Evolutionary conservation across 331 rosid species (phyloP).

Genomic region (Prunus yedoensis): DNA sequence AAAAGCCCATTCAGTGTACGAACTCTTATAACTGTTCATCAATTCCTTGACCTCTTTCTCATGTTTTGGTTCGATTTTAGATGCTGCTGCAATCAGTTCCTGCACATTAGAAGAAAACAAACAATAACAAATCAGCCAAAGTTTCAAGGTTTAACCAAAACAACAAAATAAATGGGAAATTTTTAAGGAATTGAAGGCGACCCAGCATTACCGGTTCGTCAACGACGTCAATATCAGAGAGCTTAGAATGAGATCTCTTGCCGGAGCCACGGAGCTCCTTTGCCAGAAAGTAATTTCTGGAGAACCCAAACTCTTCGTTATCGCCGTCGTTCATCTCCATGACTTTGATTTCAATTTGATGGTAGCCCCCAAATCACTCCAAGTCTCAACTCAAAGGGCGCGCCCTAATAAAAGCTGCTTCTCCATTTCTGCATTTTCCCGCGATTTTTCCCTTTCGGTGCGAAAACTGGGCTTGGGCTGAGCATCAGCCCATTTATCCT

Average conservation of each 20-base stretch:
- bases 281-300: constrained; percentile 83
- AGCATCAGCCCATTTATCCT: not conserved
- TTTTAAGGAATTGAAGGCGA: not conserved
- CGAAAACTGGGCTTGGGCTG: not conserved
- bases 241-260: constrained; percentile 61
- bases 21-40: constrained; percentile 48
- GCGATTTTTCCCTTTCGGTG: not conserved
- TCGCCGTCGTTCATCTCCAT: constrained; percentile 51
- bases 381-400: not conserved
- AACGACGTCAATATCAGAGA: constrained; percentile 70
- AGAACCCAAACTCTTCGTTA: constrained; percentile 66
- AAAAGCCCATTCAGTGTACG: constrained; percentile 61
- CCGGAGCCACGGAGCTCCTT: constrained; percentile 67
- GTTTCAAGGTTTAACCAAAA: not conserved
- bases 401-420: constrained; percentile 10
- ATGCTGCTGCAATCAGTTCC: constrained; percentile 71
- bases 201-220: constrained; percentile 63
- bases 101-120: constrained; percentile 18
- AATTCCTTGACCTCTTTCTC: constrained; percentile 52
- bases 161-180: not conserved
- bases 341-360: not conserved
- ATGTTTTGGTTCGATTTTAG: constrained; percentile 68
- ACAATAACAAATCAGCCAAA: not conserved
- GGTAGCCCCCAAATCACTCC: not conserved
- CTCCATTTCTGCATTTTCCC: constrained; percentile 12